A percentile compares a stretch with the other conserved stretches of the same genome.
Conservation (phyloP, 176 grass and related monocot genomes). For the Melocanna baccifera region DNA sequence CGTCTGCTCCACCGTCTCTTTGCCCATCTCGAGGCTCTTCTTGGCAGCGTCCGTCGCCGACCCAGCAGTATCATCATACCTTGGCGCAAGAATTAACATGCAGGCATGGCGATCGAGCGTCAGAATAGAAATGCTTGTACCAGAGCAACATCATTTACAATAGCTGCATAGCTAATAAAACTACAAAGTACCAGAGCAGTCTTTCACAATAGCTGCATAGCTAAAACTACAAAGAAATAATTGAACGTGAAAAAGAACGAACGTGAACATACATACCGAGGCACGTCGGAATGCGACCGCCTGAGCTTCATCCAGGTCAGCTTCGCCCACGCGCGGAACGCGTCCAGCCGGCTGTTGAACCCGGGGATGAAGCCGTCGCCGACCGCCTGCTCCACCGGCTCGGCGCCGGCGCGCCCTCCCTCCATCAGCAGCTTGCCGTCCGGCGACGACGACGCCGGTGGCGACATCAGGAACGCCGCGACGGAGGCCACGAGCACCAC, state of each 20-base stretch:
- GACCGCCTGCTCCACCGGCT: slow-evolving; percentile 63
- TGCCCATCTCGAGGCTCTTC: slow-evolving; percentile 56
- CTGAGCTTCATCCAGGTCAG: slow-evolving; percentile 55
- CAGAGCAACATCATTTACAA: no score
- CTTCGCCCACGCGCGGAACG: slow-evolving; percentile 50
- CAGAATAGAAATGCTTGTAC: no score
- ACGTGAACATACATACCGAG: neutral
- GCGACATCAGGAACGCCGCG: slow-evolving; percentile 10
- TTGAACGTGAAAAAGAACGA: no score
- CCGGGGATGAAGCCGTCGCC: slow-evolving; percentile 40
- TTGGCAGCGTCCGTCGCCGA: slow-evolving; percentile 41
- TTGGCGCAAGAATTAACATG: neutral
- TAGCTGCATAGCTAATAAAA: no score
- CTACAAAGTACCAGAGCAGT: neutral
- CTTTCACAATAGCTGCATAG: no score
- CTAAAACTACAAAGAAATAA: neutral
- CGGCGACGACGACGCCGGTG: neutral
- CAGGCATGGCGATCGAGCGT: no score
- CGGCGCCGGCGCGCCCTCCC: neutral
- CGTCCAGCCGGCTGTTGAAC: slow-evolving; percentile 55
- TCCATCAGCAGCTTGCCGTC: neutral
- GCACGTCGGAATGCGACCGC: slow-evolving; percentile 28
- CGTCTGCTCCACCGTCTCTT: slow-evolving; percentile 47
- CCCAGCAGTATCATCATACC: neutral
- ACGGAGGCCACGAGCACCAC: slow-evolving; percentile 44